phyloP scores from a whole-genome alignment of 2,329 filamentous ascomycete genomes.

The Zalaria obscura region DNA sequence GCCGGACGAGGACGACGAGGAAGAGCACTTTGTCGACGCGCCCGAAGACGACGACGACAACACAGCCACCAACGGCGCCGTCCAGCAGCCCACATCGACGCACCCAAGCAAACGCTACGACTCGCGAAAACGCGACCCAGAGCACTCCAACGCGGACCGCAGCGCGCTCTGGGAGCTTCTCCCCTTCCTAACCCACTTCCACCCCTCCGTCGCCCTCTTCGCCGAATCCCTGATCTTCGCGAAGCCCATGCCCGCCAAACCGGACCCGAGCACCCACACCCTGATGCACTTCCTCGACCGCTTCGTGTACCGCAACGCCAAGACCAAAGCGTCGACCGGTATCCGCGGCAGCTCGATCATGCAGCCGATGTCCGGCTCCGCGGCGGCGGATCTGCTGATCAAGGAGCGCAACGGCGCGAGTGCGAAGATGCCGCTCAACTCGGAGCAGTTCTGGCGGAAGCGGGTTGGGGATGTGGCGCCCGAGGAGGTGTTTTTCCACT shows the following conservation, averaged over 20 bases:
- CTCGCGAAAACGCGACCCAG: constrained; percentile 78
- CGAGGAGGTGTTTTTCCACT: constrained; percentile 96
- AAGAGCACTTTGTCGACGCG: constrained; percentile 56
- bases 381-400: constrained; percentile 46
- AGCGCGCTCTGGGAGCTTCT: constrained; percentile 90
- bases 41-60: constrained; percentile 38
- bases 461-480: constrained; percentile 75
- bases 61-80: constrained; percentile 9
- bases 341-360: constrained; percentile 81
- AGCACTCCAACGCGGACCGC: constrained; percentile 82
- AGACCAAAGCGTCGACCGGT: constrained; percentile 41
- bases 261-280: constrained; percentile 78
- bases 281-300: constrained; percentile 93
- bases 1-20: constrained; percentile 56
- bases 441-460: constrained; percentile 81
- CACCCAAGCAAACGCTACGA: constrained; percentile 45
- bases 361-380: constrained; percentile 68
- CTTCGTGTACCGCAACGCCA: constrained; percentile 94
- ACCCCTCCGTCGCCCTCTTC: constrained; percentile 81
- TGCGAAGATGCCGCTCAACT: constrained; percentile 59
- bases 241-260: constrained; percentile 66
- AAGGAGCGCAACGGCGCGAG: constrained; percentile 43
- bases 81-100: constrained; percentile 3
- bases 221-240: constrained; percentile 57
- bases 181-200: constrained; percentile 70